A percentile compares a stretch with the other conserved stretches of the same genome.
Conservation (phyloP, 2,329 filamentous ascomycete genomes). For the Trichoderma arundinaceum region DNA sequence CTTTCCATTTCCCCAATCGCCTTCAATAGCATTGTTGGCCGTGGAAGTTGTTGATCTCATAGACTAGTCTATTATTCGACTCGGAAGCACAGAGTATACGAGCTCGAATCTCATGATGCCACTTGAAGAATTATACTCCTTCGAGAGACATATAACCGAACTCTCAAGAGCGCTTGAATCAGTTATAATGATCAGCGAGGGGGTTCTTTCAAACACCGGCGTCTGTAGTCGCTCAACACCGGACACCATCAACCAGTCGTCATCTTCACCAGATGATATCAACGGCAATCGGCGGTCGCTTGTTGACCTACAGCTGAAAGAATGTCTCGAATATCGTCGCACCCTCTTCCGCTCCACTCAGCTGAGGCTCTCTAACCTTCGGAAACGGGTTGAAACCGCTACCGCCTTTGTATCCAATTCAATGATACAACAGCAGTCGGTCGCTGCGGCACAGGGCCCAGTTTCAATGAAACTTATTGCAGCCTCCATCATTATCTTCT, state of each 20-base stretch:
- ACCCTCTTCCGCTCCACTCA: slow-evolving; percentile 46
- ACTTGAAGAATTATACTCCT: slow-evolving; percentile 41
- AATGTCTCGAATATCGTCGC: slow-evolving; percentile 42
- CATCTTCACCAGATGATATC: not conserved
- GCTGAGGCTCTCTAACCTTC: slow-evolving; percentile 44
- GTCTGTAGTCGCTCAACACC: not conserved
- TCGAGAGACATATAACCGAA: slow-evolving; percentile 42
- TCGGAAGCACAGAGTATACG: slow-evolving; percentile 31
- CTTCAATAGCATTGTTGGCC: too few species aligned
- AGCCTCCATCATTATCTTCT: slow-evolving; percentile 46
- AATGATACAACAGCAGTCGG: slow-evolving; percentile 46
- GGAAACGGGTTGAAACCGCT: slow-evolving; percentile 45
- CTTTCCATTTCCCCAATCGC: too few species aligned
- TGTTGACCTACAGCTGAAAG: slow-evolving; percentile 38
- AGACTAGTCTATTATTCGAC: slow-evolving; percentile 38
- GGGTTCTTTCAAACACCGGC: not conserved
- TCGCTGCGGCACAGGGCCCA: slow-evolving; percentile 44
- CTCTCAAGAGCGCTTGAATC: slow-evolving; percentile 41
- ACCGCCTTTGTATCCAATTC: slow-evolving; percentile 47
- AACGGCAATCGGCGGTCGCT: slow-evolving; percentile 28
- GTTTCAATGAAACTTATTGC: slow-evolving; percentile 48
- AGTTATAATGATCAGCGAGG: slow-evolving; percentile 38
- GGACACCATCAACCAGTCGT: slow-evolving; percentile 3
- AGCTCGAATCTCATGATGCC: slow-evolving; percentile 37
- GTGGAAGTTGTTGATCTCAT: not conserved